Percentiles rank a stretch among this genome's conserved stretches.
phyloP scores from a whole-genome alignment of 2,329 filamentous ascomycete genomes.

The Pyrenochaeta sp. region DNA sequence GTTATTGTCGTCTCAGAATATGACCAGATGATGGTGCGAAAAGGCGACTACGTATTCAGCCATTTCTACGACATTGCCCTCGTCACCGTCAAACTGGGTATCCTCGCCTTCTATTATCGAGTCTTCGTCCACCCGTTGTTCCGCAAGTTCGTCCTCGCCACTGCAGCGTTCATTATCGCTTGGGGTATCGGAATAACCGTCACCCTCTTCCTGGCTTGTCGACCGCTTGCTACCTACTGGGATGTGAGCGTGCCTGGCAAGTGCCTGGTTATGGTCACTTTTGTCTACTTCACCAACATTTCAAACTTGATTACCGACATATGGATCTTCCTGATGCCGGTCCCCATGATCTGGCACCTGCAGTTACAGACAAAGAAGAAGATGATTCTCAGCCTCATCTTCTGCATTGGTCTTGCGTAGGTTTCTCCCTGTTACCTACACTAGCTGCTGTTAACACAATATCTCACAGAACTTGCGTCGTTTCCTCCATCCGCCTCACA shows the following conservation, averaged over 20 bases:
- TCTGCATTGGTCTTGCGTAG: constrained; percentile 45
- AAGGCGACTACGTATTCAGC: constrained; percentile 46
- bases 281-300: constrained; percentile 47
- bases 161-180: constrained; percentile 35
- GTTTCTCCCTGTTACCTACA: constrained; percentile 4
- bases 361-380: constrained; percentile 46
- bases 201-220: constrained; percentile 38
- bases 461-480: constrained; percentile 39
- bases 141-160: constrained; percentile 37
- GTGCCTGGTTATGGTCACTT: constrained; percentile 40
- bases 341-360: constrained; percentile 46
- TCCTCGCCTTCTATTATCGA: constrained; percentile 46
- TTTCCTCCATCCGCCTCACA: constrained; percentile 41
- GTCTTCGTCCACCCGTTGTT: constrained; percentile 42
- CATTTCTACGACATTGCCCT: constrained; percentile 47
- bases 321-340: constrained; percentile 45
- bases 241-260: constrained; percentile 34
- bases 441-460: background rate
- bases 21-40: constrained; percentile 41
- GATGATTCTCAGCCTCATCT: constrained; percentile 40
- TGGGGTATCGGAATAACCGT: constrained; percentile 46
- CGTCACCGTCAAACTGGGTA: constrained; percentile 41
- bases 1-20: constrained; percentile 37
- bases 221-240: constrained; percentile 42
- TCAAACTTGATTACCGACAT: constrained; percentile 44